Percentiles rank a stretch among this genome's conserved stretches.
phyloP scores from a whole-genome alignment of 306 rosid genomes.

The Begonia fuchsioides region DNA sequence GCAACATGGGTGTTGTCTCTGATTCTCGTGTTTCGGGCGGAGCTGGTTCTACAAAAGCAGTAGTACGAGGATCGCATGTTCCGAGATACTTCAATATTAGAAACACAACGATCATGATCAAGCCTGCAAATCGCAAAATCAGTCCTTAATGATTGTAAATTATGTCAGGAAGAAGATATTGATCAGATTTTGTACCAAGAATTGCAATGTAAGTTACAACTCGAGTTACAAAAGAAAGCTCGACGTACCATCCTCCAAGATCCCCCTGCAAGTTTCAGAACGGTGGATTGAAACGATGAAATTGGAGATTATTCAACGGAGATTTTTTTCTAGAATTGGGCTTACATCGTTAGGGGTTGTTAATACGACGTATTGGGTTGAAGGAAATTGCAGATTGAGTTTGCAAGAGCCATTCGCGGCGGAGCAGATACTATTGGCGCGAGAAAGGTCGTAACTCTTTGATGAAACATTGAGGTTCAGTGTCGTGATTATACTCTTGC shows the following conservation, averaged over 20 bases:
- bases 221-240: slow-evolving; percentile 37
- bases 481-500: slow-evolving; percentile 25
- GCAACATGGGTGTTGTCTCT: slow-evolving; percentile 43
- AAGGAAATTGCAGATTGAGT: slow-evolving; percentile 36
- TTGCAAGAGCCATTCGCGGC: slow-evolving; percentile 31
- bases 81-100: slow-evolving; percentile 38
- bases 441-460: slow-evolving; percentile 42
- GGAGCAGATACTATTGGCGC: slow-evolving; percentile 44
- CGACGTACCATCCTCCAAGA: slow-evolving; percentile 23
- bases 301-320: too few relatives aligned
- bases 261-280: slow-evolving; percentile 20
- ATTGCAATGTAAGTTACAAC: slow-evolving; percentile 28
- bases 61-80: slow-evolving; percentile 16
- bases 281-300: too few relatives aligned
- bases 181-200: slow-evolving; percentile 25
- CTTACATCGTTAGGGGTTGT: slow-evolving; percentile 43
- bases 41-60: neutral
- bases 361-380: slow-evolving; percentile 30
- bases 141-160: too few relatives aligned
- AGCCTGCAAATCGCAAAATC: slow-evolving; percentile 21
- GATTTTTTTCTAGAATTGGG: too few relatives aligned
- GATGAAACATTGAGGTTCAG: slow-evolving; percentile 36
- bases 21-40: slow-evolving; percentile 9
- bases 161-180: neutral
- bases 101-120: slow-evolving; percentile 13